phyloP scores from a whole-genome alignment of 2,329 filamentous ascomycete species.

The Neopestalotiopsis sp. region DNA sequence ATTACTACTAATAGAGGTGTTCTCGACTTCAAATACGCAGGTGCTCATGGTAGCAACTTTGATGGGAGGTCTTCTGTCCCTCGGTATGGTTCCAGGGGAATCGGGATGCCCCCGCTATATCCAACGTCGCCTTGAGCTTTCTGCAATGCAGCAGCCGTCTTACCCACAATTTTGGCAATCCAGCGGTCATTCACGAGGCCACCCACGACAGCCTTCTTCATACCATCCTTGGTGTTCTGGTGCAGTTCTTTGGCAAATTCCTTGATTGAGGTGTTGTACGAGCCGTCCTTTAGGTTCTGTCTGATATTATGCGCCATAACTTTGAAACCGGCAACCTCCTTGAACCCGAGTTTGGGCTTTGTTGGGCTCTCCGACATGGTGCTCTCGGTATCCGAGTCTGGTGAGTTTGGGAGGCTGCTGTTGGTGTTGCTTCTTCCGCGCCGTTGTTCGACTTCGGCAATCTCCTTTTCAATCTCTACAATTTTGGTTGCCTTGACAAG shows the following conservation, averaged over 20 bases:
- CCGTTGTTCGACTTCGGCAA: constrained; percentile 26
- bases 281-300: constrained; percentile 34
- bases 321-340: constrained; percentile 14
- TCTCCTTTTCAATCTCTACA: constrained; percentile 55
- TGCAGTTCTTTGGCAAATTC: constrained; percentile 15
- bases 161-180: constrained; percentile 59
- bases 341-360: constrained; percentile 16
- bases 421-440: background rate
- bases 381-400: constrained; percentile 7
- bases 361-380: background rate
- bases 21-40: too few relatives aligned
- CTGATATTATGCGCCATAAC: constrained; percentile 18
- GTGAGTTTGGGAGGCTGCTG: constrained; percentile 1
- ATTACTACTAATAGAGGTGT: background rate
- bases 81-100: constrained; percentile 13
- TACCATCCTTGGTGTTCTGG: constrained; percentile 44
- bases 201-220: constrained; percentile 50
- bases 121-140: constrained; percentile 13
- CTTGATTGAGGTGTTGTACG: constrained; percentile 19
- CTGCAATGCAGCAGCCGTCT: constrained; percentile 24
- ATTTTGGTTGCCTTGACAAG: constrained; percentile 63
- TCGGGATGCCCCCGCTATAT: constrained; percentile 13
- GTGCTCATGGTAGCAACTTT: constrained; percentile 11
- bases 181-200: constrained; percentile 57
- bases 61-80: constrained; percentile 4